Conservation (phyloP, 2,329 filamentous ascomycete species). For the Pseudogymnoascus sp. region DNA sequence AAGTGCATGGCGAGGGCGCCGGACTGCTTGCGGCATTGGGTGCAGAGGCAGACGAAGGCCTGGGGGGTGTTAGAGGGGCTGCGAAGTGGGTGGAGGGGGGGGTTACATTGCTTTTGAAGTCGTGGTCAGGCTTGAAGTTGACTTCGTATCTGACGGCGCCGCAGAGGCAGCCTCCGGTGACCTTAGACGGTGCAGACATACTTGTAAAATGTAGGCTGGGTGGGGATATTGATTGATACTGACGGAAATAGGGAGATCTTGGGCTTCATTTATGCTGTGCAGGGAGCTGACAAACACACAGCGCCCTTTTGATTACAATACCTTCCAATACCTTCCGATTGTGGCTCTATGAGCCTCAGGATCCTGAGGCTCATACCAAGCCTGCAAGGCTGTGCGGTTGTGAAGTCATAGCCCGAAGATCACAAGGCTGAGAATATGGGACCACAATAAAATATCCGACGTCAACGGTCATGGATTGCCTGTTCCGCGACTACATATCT, state of each 20-base stretch:
- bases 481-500: background rate
- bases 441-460: background rate
- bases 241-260: background rate
- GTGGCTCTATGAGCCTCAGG: background rate
- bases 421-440: background rate
- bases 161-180: constrained; percentile 47
- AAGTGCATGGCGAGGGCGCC: constrained; percentile 38
- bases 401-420: constrained; percentile 1
- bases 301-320: constrained; percentile 1
- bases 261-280: background rate
- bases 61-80: constrained; percentile 17
- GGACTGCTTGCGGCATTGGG: constrained; percentile 45
- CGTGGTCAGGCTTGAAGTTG: constrained; percentile 37
- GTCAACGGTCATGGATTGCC: background rate
- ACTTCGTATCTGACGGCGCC: constrained; percentile 40
- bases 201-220: background rate
- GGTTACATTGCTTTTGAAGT: constrained; percentile 33
- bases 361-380: constrained; percentile 5
- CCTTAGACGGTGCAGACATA: constrained; percentile 16
- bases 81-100: constrained; percentile 6
- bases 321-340: constrained; percentile 3
- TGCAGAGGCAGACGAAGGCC: constrained; percentile 45
- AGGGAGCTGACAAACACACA: background rate
- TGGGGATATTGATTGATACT: background rate
- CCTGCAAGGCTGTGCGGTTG: background rate